Conservation (phyloP, 306 rosid species). For the Cicer yamashitae region DNA sequence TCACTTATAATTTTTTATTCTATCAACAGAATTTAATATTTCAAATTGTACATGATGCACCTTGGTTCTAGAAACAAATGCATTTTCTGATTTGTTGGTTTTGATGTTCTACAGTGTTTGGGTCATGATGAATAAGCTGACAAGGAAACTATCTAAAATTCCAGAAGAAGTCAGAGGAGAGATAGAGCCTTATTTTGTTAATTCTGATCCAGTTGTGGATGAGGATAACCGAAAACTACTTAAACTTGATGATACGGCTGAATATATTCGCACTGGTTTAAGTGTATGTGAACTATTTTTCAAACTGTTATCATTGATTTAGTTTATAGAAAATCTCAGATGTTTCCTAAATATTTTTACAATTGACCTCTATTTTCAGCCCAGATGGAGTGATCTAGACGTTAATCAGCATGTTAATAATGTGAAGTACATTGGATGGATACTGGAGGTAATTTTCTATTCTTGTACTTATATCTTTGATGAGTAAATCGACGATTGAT, state of each 20-base stretch:
- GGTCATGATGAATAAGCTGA: conserved; percentile 97
- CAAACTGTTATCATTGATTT: conserved; percentile 3
- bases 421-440: conserved; percentile 98
- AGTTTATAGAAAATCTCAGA: conserved; percentile 2
- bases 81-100: conserved; percentile 39
- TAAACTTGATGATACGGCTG: conserved; percentile 81
- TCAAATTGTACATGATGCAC: conserved; percentile 19
- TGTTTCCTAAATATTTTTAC: conserved; percentile 16
- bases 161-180: conserved; percentile 89
- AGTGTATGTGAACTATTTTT: conserved; percentile 57
- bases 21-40: neutral
- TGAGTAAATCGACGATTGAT: neutral
- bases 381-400: conserved; percentile 94
- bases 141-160: conserved; percentile 87
- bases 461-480: conserved; percentile 2
- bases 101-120: conserved; percentile 70
- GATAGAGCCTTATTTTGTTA: conserved; percentile 70
- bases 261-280: conserved; percentile 66
- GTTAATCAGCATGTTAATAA: conserved; percentile 97
- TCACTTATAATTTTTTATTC: conserved; percentile 9
- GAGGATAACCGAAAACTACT: conserved; percentile 80
- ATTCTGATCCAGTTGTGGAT: conserved; percentile 70
- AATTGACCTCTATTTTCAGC: conserved; percentile 56
- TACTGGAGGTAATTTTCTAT: conserved; percentile 77
- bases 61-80: conserved; percentile 24